phyloP scores from a whole-genome alignment of 2,329 filamentous ascomycete genomes.

The Calonectria hongkongensis region DNA sequence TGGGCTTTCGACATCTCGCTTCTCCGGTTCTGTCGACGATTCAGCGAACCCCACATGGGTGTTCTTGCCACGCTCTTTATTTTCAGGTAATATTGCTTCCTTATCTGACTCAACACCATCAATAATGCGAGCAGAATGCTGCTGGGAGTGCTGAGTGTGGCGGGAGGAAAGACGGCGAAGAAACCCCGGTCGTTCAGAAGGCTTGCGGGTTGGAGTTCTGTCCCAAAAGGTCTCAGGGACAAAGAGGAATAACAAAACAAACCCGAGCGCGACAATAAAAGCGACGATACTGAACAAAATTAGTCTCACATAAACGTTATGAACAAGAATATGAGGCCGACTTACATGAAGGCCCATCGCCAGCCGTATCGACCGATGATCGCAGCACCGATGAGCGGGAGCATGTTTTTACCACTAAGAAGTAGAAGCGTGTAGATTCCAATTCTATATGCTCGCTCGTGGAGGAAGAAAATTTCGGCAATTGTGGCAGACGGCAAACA shows the following conservation, averaged over 20 bases:
- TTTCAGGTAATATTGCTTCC: neutral
- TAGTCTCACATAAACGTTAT: neutral
- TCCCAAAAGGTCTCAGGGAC: constrained; percentile 98
- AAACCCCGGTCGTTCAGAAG: constrained; percentile 65
- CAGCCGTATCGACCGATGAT: constrained; percentile 87
- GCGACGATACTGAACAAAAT: constrained; percentile 80
- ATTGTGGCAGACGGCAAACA: constrained; percentile 95
- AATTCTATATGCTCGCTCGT: constrained; percentile 93
- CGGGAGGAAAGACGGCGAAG: constrained; percentile 69
- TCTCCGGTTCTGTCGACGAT: neutral
- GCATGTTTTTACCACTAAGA: constrained; percentile 91
- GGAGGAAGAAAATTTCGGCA: constrained; percentile 97
- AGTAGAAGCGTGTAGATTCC: constrained; percentile 94
- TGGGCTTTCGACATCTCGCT: neutral
- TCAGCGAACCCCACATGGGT: neutral
- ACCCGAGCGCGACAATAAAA: constrained; percentile 83
- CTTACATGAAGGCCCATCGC: constrained; percentile 93
- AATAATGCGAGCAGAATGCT: constrained; percentile 18
- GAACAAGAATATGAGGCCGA: constrained; percentile 16
- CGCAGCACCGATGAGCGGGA: constrained; percentile 89
- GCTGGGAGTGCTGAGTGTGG: constrained; percentile 50
- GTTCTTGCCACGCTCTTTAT: neutral
- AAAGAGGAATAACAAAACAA: constrained; percentile 87
- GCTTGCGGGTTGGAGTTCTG: constrained; percentile 76
- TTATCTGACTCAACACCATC: constrained; percentile 32